phyloP scores from a whole-genome alignment of 2,329 filamentous ascomycete genomes.

The Sporothrix euskadiensis region DNA sequence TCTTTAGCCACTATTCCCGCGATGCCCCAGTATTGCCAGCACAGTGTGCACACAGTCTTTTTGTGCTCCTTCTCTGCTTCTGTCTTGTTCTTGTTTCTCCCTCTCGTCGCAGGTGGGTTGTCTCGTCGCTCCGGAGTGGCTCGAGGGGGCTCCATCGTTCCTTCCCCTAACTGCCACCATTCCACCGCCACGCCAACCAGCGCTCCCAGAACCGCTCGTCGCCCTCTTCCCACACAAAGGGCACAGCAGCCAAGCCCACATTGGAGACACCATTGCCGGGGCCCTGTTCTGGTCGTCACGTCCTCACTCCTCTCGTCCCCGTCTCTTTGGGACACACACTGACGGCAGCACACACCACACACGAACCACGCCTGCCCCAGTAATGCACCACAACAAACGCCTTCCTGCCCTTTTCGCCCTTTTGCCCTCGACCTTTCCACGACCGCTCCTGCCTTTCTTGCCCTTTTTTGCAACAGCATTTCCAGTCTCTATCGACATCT shows the following conservation, averaged over 20 bases:
- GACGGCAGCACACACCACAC: not conserved
- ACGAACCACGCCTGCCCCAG: constrained; percentile 12
- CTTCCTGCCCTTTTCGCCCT: constrained; percentile 12
- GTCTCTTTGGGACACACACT: not conserved
- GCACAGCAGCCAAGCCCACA: not conserved
- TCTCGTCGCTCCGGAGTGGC: constrained; percentile 9
- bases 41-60: constrained; percentile 19
- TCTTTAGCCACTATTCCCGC: not conserved
- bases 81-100: not conserved
- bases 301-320: not conserved
- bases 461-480: not conserved
- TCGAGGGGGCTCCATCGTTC: constrained; percentile 17
- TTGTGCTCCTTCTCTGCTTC: not conserved
- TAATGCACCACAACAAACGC: constrained; percentile 23
- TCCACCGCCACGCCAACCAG: constrained; percentile 20
- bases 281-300: not conserved
- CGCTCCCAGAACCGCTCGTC: not conserved
- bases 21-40: constrained; percentile 10
- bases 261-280: not conserved
- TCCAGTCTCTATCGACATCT: not conserved
- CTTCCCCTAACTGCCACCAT: constrained; percentile 16
- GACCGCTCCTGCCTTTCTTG: not conserved
- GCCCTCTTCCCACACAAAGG: not conserved
- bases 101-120: not conserved
- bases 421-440: not conserved